Evolutionary conservation across 2,329 filamentous ascomycete species (phyloP), one percentile per base, ranked within the genome.

Genomic region (Pestalotiopsis sp.): DNA sequence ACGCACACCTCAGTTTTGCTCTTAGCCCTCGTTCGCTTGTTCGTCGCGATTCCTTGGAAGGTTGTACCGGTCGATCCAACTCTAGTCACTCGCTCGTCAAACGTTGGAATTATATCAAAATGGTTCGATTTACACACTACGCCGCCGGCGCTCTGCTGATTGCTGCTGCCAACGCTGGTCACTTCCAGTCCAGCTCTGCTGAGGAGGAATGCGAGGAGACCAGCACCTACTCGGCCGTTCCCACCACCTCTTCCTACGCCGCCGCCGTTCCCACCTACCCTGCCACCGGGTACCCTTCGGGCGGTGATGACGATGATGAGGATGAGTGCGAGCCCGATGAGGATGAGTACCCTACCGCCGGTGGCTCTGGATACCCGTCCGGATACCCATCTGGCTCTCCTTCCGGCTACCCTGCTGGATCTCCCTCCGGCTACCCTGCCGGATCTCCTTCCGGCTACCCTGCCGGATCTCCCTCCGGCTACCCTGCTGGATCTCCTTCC

Each of bases 61-160:
- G 56, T 66, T 31, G 41, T 17, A 67, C 56, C 66, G 68, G 68
- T 71, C 69, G 31, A 68, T 73, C 72, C 66, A 76, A 76, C 74
- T 75, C 72, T 71, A 78, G 76, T 78, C 76, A 76, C 75, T 78
- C 76, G 74, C 73, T 75, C 73, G 67, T 72, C 70, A 67, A 67
- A 56, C 68, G 68, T 61, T 61, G 59, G 59, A 61, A 61, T 61
- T 61, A 58, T 61, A 68, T 68, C 71, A 77, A 66, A 61, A 79
- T 79, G 77, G 77, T 78, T 71, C 74, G 73, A 68, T 68, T 77
- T 27, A 70, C 77, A 65, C 76, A 78, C 68, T 77, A 78, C 70
- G 73, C 75, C 68, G 75, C 75, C 70, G 72, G 77, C 68, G 75
- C 75, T 58, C 71, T 78, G 59, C 70, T 79, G 61, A 72, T 75